Evolutionary conservation across 2,329 filamentous ascomycete species (phyloP), one percentile per base, ranked within the genome.

Genomic region (Coniochaeta prunicola): DNA sequence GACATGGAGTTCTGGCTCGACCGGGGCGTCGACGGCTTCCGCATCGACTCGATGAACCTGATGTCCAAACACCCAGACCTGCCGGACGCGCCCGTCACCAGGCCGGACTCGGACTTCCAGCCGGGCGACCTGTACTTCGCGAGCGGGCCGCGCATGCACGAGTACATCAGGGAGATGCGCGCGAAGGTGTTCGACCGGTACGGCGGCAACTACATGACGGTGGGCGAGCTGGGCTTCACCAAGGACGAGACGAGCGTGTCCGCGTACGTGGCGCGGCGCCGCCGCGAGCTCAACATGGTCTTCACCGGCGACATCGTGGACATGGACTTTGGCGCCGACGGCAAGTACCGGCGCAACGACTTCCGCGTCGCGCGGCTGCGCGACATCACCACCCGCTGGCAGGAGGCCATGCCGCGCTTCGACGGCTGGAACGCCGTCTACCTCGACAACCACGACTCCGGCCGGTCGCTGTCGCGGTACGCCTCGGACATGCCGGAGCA

Each of bases 1-100:
- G 80, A 88, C 5, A 89, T 92, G 82, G 80, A 82, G 31, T 94
- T 92, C 69, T 94, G 91, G 91, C 80, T 94, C 0, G 76, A 89
- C 54, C 82, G 83, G 34, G 90, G 89, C 2, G 85, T 89, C 0
- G 83, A 88, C 53, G 88, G 88, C 3, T 91, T 90, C 75, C 80
- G 88, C 17, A 81, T 90, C 71, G 88, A 91, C 66, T 86, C 87
- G 0, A 87, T 90, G 70, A 90, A 90, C 70, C 81, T 88, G 73
- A 88, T 89, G 67, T 87, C 83, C 67, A 90, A 90, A 67, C 78
- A 78, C 0, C 76, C 77, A 2, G 74, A 72, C 1, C 82, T 62
- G 57, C 80, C 80, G 0, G 83, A 88, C 62, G 85, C 83, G 0
- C 78, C 82, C 0, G 68, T 85, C 34, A 73, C 76, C 6, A 75